Base-by-base conservation (phyloP, 306 rosid species). In the Dryas alaskensis region DNA sequence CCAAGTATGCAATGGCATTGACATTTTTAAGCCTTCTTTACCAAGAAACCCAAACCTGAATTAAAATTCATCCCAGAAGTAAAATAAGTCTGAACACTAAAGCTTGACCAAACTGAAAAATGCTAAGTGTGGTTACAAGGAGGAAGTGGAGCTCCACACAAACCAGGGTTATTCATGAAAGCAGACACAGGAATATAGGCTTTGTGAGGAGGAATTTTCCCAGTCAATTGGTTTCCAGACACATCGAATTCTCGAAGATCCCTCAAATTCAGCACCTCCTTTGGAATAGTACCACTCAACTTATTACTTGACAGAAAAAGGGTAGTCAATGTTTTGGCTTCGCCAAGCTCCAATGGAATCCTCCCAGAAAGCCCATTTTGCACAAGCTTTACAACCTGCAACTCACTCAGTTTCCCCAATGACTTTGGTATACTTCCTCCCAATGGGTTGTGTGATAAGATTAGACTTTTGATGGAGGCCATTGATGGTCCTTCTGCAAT, bases 121-220 rank as follows among this genome's bases (percentile, higher is more conserved):
- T 11, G 25, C 73, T 80, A 82, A 65, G 76, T 60, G 78, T 78
- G 83, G 0, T 79, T 85, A 76, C 89, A 87, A 11, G 86, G 84
- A 69, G 87, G 86, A 67, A 89, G 89, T 68, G 89, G 91, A 73
- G 75, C 14, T 54, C 91, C 94, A 75, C 94, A 89, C 64, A 89
- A 65, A 51, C 85, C 88, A 43, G 58, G 87, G 60, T 87, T 89
- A 31, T 82, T 79, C 7, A 25, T 16, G 80, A 89, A 90, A 4
- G 75, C 78, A 13, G 90, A 86, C n/a, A 5, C 76, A 0, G 88
- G 83, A 22, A 90, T 67, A 47, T 3, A 54, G 7, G 79, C 78
- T 70, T 72, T 80, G 71, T 82, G 89, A 4, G 79, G 60, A 43
- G 91, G 91, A 70, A 82, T 85, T 73, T 1, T 43, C 13, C 81